A percentile compares a stretch with the other conserved stretches of the same genome.
Conservation (phyloP, 2,329 filamentous ascomycete genomes). For the Dactylellina parvicollis region DNA sequence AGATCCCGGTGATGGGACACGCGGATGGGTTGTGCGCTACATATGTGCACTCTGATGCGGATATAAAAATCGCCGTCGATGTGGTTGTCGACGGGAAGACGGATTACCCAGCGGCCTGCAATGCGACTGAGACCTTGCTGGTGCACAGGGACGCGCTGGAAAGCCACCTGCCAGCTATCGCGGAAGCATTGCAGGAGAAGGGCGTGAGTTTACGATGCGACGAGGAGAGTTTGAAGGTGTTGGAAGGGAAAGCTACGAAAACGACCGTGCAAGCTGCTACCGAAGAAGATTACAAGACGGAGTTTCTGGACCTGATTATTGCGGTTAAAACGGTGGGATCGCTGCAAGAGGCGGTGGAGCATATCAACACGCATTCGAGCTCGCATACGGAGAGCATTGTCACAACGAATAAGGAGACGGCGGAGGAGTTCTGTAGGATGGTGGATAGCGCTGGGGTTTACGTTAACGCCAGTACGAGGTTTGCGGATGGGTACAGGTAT, state of each 20-base stretch:
- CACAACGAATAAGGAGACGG: slow-evolving; percentile 73
- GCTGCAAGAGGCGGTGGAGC: slow-evolving; percentile 77
- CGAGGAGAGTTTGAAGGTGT: slow-evolving; percentile 70
- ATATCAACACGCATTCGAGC: slow-evolving; percentile 85
- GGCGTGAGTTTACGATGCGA: slow-evolving; percentile 89
- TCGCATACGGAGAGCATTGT: slow-evolving; percentile 95
- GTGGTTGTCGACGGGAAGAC: slow-evolving; percentile 92
- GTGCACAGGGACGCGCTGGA: slow-evolving; percentile 74
- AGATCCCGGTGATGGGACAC: slow-evolving; percentile 94
- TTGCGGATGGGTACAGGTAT: slow-evolving; percentile 96
- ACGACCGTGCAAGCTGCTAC: slow-evolving; percentile 72
- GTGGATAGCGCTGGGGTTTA: slow-evolving; percentile 93
- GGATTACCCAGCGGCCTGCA: slow-evolving; percentile 94
- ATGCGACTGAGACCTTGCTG: slow-evolving; percentile 89
- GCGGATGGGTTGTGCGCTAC: slow-evolving; percentile 91
- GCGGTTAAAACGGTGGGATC: slow-evolving; percentile 81
- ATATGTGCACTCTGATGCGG: slow-evolving; percentile 83
- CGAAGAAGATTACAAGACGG: slow-evolving; percentile 80
- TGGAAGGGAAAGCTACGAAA: slow-evolving; percentile 62
- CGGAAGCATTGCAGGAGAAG: slow-evolving; percentile 76
- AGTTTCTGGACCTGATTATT: slow-evolving; percentile 85
- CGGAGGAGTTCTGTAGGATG: slow-evolving; percentile 82
- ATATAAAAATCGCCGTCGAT: slow-evolving; percentile 74
- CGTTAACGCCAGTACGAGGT: slow-evolving; percentile 94
- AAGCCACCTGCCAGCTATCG: slow-evolving; percentile 75